Evolutionary conservation across 306 rosid genomes (phyloP).

Genomic region (Acacia confusa): DNA sequence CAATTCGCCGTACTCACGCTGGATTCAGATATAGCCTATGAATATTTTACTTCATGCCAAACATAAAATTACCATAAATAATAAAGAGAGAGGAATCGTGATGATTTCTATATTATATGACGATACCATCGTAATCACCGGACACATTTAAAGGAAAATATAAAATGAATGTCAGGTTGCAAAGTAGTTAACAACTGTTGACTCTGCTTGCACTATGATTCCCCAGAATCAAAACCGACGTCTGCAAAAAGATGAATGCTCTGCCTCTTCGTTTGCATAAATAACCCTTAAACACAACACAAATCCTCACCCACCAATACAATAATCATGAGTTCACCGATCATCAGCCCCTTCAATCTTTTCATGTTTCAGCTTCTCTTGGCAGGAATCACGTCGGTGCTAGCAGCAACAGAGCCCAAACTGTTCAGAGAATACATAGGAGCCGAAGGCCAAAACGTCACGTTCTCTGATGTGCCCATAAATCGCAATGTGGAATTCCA

Average conservation of each 20-base stretch:
- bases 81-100: background rate
- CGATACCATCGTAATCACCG: background rate
- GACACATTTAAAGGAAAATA: background rate
- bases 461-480: slow-evolving; percentile 30
- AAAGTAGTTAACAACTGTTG: no score
- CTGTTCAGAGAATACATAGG: slow-evolving; percentile 41
- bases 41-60: background rate
- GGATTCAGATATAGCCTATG: background rate
- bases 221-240: background rate
- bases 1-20: background rate
- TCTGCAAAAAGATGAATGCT: background rate
- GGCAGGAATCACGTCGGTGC: background rate
- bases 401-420: slow-evolving; percentile 24
- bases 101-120: background rate
- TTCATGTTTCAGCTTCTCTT: slow-evolving; percentile 22
- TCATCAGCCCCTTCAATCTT: background rate
- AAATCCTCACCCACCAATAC: background rate
- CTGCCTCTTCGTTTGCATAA: background rate
- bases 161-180: background rate
- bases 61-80: no score
- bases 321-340: slow-evolving; percentile 7
- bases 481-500: slow-evolving; percentile 24
- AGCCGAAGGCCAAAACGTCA: slow-evolving; percentile 22
- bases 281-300: background rate
- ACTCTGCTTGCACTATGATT: background rate